Evolutionary conservation across 2,329 filamentous ascomycete species (phyloP).

Genomic region (Nemania bipapillata): DNA sequence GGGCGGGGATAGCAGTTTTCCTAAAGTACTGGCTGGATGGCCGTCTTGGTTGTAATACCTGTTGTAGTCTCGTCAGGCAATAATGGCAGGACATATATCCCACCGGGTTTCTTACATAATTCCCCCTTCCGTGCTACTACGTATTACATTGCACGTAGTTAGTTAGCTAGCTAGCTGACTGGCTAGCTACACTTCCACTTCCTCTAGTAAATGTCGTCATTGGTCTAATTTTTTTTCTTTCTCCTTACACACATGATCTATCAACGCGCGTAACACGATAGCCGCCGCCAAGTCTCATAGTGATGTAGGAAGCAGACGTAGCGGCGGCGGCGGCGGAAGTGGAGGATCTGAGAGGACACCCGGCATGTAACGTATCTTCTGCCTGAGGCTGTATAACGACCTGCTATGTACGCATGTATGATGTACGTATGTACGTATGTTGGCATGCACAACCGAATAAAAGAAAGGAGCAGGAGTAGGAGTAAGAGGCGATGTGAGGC

Average conservation of each 20-base stretch:
- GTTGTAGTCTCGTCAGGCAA: not conserved
- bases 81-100: not conserved
- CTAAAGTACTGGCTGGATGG: not conserved
- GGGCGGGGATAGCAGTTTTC: not conserved
- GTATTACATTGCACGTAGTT: no score
- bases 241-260: not conserved
- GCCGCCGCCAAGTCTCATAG: not conserved
- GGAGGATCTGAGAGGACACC: not conserved
- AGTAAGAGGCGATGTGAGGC: slow-evolving; percentile 24
- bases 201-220: not conserved
- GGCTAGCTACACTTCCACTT: not conserved
- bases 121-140: no score
- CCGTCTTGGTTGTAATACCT: not conserved
- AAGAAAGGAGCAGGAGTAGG: no score
- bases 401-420: not conserved
- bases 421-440: not conserved
- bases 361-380: slow-evolving; percentile 28
- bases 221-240: no score
- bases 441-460: not conserved
- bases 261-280: not conserved
- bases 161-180: not conserved
- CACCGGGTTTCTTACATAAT: no score
- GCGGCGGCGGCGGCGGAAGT: not conserved
- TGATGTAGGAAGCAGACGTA: not conserved
- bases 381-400: slow-evolving; percentile 14